These are phyloP conservation scores for Sarcomyxa edulis DNA, from an alignment of 768 basidiomycete genomes.

Conservation along the genomic window DNA sequence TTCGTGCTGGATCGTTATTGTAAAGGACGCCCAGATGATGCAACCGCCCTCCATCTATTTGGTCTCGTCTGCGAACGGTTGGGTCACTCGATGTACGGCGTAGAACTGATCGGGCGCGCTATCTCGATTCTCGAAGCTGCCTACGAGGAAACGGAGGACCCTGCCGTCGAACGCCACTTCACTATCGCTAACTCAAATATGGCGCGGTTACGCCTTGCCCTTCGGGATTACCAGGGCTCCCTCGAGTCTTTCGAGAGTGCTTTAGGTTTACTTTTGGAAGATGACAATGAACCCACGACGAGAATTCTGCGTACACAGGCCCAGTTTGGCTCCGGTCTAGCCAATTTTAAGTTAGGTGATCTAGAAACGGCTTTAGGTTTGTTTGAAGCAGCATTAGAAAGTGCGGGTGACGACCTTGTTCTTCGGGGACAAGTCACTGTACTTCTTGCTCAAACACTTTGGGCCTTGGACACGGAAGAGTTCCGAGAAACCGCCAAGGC, in stretches of 20 bases:
- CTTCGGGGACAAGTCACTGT: constrained; percentile 69
- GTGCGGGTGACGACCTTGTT: constrained; percentile 39
- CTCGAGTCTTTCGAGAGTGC: constrained; percentile 68
- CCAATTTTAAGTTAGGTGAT: constrained; percentile 60
- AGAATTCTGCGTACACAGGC: constrained; percentile 52
- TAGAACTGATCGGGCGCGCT: constrained; percentile 50
- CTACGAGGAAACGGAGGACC: constrained; percentile 86
- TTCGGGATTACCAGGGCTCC: constrained; percentile 53
- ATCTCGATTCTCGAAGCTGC: constrained; percentile 74
- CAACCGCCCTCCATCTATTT: constrained; percentile 76
- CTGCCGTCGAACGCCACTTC: constrained; percentile 71
- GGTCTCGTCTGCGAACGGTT: constrained; percentile 83
- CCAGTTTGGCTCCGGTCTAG: constrained; percentile 68
- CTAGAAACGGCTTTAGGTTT: constrained; percentile 54
- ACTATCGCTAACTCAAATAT: constrained; percentile 78
- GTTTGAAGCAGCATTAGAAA: constrained; percentile 65
- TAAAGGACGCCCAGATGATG: constrained; percentile 60
- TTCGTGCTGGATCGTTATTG: constrained; percentile 77
- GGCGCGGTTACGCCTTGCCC: constrained; percentile 68
- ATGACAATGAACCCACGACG: constrained; percentile 25
- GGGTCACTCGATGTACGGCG: constrained; percentile 60
- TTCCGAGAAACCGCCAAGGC: constrained; percentile 72
- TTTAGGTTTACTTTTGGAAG: constrained; percentile 61
- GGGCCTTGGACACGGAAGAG: constrained; percentile 76
- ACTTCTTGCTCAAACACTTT: constrained; percentile 79